Base-by-base conservation (phyloP, 176 grass and related monocot species). In the Melocanna baccifera region DNA sequence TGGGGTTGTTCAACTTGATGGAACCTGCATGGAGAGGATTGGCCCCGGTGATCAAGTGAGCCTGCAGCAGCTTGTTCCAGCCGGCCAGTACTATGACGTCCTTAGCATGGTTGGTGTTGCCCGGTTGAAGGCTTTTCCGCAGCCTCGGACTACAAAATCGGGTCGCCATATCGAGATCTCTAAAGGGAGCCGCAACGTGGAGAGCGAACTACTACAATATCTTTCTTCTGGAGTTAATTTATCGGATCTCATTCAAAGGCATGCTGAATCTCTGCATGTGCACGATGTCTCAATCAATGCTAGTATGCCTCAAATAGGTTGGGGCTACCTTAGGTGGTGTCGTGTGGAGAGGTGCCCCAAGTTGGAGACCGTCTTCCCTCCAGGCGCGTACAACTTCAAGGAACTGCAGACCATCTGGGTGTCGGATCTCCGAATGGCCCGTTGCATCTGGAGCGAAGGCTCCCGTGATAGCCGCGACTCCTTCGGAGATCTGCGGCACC, bases 341-440 rank as follows among this genome's bases (percentile, higher is more conserved):
- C 28, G 56, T 0, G 69, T 83, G 12, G 81, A 43, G 81, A 83
- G 40, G 28, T 83, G 81, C 3, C 26, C 11, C 12, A 62, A 4
- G 18, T 36, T 83, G 41, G 2, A 73, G 0, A 16, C 7, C 0
- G 4, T 83, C 6, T 83, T 73, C 52, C 9, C 34, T 57, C 0
- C 6, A 9, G 0, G 6, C 1, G 1, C 5, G 0, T 0, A 0
- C 0, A 0, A 0, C 0, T 9, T 4, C 0, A 0, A 0, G 0
- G 0, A 0, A 0, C 7, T 83, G 1, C 28, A 73, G 43, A 73
- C 16, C 3, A n/a, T 80, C 1, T 80, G 76, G 76, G 76, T 7
- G 11, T 80, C 76, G 4, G 43, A 80, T 14, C 77, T 87, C 26
- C 55, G 25, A 6, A 75, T 20, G 61, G 48, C 61, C 19, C 47